phyloP scores from a whole-genome alignment of 2,329 filamentous ascomycete species.

The Xylariaceae sp. region DNA sequence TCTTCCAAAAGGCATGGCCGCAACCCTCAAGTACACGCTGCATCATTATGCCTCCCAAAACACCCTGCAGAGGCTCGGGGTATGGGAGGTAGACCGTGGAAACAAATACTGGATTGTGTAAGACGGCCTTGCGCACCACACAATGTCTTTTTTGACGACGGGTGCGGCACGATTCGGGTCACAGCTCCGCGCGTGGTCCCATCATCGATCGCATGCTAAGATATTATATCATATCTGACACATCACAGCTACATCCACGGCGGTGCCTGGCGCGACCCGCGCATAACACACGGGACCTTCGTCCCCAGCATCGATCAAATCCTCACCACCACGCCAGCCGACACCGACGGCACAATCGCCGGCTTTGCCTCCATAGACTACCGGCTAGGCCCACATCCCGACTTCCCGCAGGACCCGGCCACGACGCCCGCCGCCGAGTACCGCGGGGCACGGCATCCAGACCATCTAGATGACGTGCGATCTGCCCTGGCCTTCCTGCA shows the following conservation, averaged over 20 bases:
- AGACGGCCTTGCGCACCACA: slow-evolving; percentile 3
- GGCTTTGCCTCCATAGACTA: slow-evolving; percentile 62
- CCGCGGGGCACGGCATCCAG: slow-evolving; percentile 50
- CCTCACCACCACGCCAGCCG: slow-evolving; percentile 19
- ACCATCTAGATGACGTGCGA: slow-evolving; percentile 54
- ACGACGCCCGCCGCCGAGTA: slow-evolving; percentile 30
- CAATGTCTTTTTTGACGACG: too few species aligned
- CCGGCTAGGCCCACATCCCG: slow-evolving; percentile 52
- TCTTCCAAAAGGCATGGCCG: slow-evolving; percentile 21
- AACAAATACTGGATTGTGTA: slow-evolving; percentile 31
- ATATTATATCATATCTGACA: not conserved
- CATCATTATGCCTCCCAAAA: slow-evolving; percentile 30
- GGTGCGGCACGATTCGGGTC: too few species aligned
- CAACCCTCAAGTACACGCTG: slow-evolving; percentile 27
- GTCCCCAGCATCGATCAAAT: slow-evolving; percentile 40
- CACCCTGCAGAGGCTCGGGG: slow-evolving; percentile 41
- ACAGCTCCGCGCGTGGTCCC: too few species aligned
- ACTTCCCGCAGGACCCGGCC: slow-evolving; percentile 39
- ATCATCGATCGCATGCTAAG: too few species aligned
- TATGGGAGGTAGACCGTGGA: slow-evolving; percentile 35
- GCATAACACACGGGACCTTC: slow-evolving; percentile 42
- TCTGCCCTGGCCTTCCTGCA: slow-evolving; percentile 47
- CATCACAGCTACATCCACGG: slow-evolving; percentile 51
- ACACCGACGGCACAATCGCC: slow-evolving; percentile 36
- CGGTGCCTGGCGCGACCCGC: slow-evolving; percentile 58